phyloP scores from a whole-genome alignment of 805 yeast genomes.

The Pichia exigua region DNA sequence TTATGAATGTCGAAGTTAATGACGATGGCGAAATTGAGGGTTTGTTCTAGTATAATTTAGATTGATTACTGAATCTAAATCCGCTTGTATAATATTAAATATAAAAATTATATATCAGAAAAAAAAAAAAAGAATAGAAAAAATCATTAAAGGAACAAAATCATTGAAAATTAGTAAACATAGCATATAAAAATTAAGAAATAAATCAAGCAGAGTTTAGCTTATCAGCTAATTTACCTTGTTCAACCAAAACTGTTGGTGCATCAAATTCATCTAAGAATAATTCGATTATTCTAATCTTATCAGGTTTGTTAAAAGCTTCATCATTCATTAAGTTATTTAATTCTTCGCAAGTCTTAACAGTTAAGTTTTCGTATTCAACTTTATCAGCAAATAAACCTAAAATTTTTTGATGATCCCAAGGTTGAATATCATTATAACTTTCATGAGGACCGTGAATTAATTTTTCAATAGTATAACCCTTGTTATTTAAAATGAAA shows the following conservation, averaged over 20 bases:
- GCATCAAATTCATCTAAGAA: slow-evolving; percentile 68
- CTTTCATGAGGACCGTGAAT: slow-evolving; percentile 61
- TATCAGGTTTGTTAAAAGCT: slow-evolving; percentile 46
- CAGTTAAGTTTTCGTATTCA: slow-evolving; percentile 46
- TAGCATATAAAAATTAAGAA: background rate
- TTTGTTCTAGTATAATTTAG: slow-evolving; percentile 38
- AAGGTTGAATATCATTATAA: slow-evolving; percentile 60
- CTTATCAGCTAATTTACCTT: slow-evolving; percentile 47
- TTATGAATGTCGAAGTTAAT: slow-evolving; percentile 78
- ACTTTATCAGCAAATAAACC: slow-evolving; percentile 51
- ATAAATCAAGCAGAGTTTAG: slow-evolving; percentile 18
- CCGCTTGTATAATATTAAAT: background rate
- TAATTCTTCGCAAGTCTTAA: slow-evolving; percentile 52
- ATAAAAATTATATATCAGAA: background rate
- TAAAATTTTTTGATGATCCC: slow-evolving; percentile 56
- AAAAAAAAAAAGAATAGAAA: background rate
- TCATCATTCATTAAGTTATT: slow-evolving; percentile 39
- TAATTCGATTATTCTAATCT: slow-evolving; percentile 59
- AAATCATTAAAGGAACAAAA: background rate
- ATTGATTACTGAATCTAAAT: too few relatives aligned
- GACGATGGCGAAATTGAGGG: slow-evolving; percentile 80
- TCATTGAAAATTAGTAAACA: background rate
- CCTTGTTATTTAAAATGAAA: slow-evolving; percentile 63
- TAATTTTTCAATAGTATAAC: slow-evolving; percentile 69
- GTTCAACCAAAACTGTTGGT: slow-evolving; percentile 55